Base-by-base conservation (phyloP, 2,329 filamentous ascomycete species). In the Monilinia laxa region DNA sequence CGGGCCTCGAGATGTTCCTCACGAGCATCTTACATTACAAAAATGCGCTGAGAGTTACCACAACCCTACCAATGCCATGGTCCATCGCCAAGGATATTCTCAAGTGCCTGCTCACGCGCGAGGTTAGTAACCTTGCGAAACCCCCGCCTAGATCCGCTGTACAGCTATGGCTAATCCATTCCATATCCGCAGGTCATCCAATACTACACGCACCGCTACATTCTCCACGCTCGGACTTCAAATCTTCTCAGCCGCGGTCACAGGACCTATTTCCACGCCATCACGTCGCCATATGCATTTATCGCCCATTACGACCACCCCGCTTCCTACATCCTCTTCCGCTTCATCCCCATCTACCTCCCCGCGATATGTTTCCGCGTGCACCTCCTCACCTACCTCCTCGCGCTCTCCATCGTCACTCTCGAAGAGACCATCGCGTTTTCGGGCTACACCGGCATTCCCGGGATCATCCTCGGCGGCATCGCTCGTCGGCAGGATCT, bases 151-250 rank as follows among this genome's bases (percentile, higher is more conserved):
- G 28, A 28, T 28, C 28, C 28, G 25, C 49, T 20, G 38, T 23
- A n/a, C 28, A 64, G 2, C 9, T 14, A 51, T 59, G 23, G 55
- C 53, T 49, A 45, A 45, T 59, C 12, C 52, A 42, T 51, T 62
- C 54, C 52, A 16, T 66, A 23, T 3, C 20, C 66, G 20, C 28
- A 91, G 80, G 73, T 86, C 9, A 75, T 93, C 14, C 85, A 87
- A 67, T 97, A 96, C 76, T 84, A 87, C 72, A 82, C 92, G 71
- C 92, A 96, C 78, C 87, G 90, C 62, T 84, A 85, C 74, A 68
- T 89, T 35, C 83, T 97, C 11, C 92, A 96, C 78, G 54, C 75
- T 70, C 31, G 77, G 74, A 71, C 76, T 0, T 72, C 74, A 20
- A 73, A 67, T 40, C 76, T 73, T 38, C 68, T 84, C 31, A 79